phyloP scores from a whole-genome alignment of 176 grass and related monocot genomes.

The Hordeum marinum region DNA sequence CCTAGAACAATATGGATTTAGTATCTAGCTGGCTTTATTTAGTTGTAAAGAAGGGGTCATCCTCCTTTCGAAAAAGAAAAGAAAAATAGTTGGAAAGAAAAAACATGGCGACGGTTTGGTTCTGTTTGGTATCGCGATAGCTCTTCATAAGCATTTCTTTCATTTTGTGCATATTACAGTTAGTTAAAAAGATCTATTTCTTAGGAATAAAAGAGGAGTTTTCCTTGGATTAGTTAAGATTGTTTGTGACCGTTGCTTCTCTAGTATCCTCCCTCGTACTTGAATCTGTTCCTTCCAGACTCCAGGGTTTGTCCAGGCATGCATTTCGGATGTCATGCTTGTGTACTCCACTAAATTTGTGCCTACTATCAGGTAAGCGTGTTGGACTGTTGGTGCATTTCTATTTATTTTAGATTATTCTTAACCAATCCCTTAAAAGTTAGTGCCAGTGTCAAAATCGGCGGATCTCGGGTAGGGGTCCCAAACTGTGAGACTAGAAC shows the following conservation, averaged over 20 bases:
- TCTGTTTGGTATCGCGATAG: neutral
- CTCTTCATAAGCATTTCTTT: neutral
- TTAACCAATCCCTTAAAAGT: too few species aligned
- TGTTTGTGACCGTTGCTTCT: neutral
- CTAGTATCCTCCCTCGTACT: neutral
- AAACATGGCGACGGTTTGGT: neutral
- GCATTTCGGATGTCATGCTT: neutral
- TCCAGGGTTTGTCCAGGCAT: neutral
- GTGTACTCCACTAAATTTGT: too few species aligned
- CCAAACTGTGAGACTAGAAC: too few species aligned
- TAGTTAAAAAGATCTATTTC: neutral
- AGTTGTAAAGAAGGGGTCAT: neutral
- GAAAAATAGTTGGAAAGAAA: neutral
- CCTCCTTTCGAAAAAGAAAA: too few species aligned
- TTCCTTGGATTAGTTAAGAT: neutral
- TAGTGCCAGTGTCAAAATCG: too few species aligned
- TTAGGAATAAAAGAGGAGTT: neutral
- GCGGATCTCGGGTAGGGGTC: too few species aligned
- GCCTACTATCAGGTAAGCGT: too few species aligned
- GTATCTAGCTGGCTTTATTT: neutral
- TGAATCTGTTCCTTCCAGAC: neutral
- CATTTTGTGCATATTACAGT: neutral
- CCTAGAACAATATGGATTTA: neutral
- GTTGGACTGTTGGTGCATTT: too few species aligned
- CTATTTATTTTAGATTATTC: too few species aligned